Evolutionary conservation across 352 stramenopile species (phyloP).

Genomic region (Pythium folliculosum): DNA sequence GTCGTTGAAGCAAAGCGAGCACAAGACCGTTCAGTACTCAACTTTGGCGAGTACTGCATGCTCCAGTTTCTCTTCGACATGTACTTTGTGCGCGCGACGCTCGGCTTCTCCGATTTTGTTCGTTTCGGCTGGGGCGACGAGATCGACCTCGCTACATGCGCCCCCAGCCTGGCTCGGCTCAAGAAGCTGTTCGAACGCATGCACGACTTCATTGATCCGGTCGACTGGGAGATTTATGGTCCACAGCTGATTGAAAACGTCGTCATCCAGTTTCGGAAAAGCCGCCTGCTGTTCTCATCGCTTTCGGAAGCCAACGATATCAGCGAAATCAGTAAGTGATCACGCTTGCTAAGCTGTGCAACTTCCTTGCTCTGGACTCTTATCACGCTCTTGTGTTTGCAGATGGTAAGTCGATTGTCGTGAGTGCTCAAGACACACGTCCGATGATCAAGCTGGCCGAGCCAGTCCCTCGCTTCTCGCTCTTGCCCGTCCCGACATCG

Average conservation of each 20-base stretch:
- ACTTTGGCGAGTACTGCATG: slow-evolving; percentile 85
- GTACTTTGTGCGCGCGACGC: slow-evolving; percentile 86
- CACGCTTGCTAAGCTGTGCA: background rate
- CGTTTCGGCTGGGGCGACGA: slow-evolving; percentile 89
- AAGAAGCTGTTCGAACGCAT: slow-evolving; percentile 75
- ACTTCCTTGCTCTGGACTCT: too few relatives aligned
- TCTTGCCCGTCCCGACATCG: slow-evolving; percentile 70
- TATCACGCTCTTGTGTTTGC: slow-evolving; percentile 10
- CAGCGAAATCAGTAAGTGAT: slow-evolving; percentile 79
- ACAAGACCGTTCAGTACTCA: slow-evolving; percentile 54
- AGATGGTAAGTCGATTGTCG: slow-evolving; percentile 80
- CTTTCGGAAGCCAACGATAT: slow-evolving; percentile 82
- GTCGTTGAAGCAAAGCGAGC: slow-evolving; percentile 53
- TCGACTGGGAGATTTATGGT: slow-evolving; percentile 90
- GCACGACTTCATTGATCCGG: slow-evolving; percentile 82
- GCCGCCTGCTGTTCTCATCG: slow-evolving; percentile 83
- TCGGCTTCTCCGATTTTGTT: slow-evolving; percentile 86
- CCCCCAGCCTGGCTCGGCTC: slow-evolving; percentile 52
- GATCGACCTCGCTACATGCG: slow-evolving; percentile 56
- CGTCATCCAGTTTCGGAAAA: slow-evolving; percentile 84
- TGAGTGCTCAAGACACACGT: slow-evolving; percentile 65
- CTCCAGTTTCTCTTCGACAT: slow-evolving; percentile 89
- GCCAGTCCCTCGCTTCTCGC: slow-evolving; percentile 76
- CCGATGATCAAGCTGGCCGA: slow-evolving; percentile 72
- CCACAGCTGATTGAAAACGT: slow-evolving; percentile 86